Conservation (phyloP, 1,139 yeast genomes). For the Suhomyces panamericanus region DNA sequence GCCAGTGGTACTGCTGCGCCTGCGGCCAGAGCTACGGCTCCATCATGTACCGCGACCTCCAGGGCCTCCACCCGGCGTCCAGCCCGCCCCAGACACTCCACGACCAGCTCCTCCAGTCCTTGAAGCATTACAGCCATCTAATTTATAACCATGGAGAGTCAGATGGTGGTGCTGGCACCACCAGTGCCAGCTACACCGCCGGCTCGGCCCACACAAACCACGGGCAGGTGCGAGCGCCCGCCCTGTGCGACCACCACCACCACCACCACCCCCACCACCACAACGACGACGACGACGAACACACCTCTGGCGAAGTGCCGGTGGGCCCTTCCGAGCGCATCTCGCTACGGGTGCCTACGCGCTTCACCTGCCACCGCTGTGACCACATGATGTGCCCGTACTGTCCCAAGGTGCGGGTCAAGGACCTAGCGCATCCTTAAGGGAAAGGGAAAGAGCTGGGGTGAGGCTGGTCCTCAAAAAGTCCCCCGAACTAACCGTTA, state of each 20-base stretch:
- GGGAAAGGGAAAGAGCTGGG: too few relatives aligned
- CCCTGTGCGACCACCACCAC: slow-evolving; percentile 2
- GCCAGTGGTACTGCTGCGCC: slow-evolving; percentile 56
- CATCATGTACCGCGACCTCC: slow-evolving; percentile 28
- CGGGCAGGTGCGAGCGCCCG: background rate
- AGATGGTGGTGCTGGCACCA: too few relatives aligned
- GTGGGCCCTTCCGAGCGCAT: background rate
- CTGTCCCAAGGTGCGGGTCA: slow-evolving; percentile 46
- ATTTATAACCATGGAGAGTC: slow-evolving; percentile 19
- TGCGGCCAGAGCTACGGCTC: slow-evolving; percentile 54
- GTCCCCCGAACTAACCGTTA: too few relatives aligned
- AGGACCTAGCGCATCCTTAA: slow-evolving; percentile 27
- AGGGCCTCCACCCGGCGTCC: slow-evolving; percentile 3
- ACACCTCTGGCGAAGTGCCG: too few relatives aligned
- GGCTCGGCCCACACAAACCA: too few relatives aligned
- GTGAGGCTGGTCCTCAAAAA: too few relatives aligned
- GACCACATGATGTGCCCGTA: slow-evolving; percentile 58
- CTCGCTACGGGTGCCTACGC: slow-evolving; percentile 23
- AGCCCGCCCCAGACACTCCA: slow-evolving; percentile 6
- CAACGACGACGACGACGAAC: too few relatives aligned
- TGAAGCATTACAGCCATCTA: slow-evolving; percentile 34
- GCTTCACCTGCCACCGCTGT: slow-evolving; percentile 50
- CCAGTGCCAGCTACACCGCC: too few relatives aligned
- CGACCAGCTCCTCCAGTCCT: slow-evolving; percentile 17
- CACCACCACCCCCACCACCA: background rate